Conservation (phyloP, 257 asterid species). For the Jasminum sambac region DNA sequence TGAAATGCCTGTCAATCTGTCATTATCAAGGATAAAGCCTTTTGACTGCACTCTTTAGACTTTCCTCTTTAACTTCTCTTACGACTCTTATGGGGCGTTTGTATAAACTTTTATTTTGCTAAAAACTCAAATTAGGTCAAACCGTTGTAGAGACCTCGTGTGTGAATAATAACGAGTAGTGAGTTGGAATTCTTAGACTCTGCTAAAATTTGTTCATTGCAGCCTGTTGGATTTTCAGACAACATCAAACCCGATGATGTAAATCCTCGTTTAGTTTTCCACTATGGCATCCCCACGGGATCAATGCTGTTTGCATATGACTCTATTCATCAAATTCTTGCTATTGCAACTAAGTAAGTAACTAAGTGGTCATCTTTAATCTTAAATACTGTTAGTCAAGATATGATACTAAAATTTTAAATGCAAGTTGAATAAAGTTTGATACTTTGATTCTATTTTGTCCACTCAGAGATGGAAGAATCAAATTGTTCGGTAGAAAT, state of each 20-base stretch:
- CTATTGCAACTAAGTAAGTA: constrained; percentile 72
- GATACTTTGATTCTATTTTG: not conserved
- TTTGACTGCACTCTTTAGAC: not conserved
- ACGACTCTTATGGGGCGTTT: not conserved
- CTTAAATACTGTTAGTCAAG: not conserved
- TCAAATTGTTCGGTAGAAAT: constrained; percentile 77
- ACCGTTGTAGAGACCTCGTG: no score
- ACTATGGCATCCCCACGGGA: constrained; percentile 84
- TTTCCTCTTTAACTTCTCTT: not conserved
- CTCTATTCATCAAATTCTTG: constrained; percentile 70
- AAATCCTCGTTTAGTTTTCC: constrained; percentile 67
- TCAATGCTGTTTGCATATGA: constrained; percentile 52
- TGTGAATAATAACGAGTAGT: no score
- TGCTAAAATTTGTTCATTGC: constrained; percentile 30
- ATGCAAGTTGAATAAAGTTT: constrained; percentile 14
- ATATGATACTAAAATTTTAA: not conserved
- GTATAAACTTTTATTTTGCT: no score
- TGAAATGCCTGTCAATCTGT: not conserved
- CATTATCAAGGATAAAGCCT: not conserved
- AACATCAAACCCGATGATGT: constrained; percentile 67
- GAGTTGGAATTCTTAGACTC: not conserved
- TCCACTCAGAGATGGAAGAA: constrained; percentile 71
- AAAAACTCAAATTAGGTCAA: no score
- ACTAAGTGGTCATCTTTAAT: not conserved
- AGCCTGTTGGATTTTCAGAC: constrained; percentile 66